phyloP scores from a whole-genome alignment of 805 yeast species.

The Debaryomyces tyrocola region DNA sequence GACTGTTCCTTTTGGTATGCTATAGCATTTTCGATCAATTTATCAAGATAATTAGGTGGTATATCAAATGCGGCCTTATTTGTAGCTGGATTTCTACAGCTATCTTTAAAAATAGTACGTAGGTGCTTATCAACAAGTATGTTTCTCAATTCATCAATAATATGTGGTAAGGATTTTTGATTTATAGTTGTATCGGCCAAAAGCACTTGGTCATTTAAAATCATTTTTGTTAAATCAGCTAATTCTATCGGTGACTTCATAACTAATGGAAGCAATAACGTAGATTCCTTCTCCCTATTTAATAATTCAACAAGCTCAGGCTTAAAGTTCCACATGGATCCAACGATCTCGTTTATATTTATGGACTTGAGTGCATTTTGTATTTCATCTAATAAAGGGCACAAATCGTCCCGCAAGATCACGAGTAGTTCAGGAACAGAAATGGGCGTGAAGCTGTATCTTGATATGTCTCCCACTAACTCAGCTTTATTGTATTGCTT shows the following conservation, averaged over 20 bases:
- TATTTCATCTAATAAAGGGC: constrained; percentile 27
- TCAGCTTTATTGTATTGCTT: constrained; percentile 1
- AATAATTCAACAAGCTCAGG: constrained; percentile 8
- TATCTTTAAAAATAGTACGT: constrained; percentile 2
- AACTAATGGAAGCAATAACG: constrained; percentile 17
- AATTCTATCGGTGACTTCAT: constrained; percentile 16
- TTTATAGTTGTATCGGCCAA: constrained; percentile 6
- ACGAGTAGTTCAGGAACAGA: constrained; percentile 12
- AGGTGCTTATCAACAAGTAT: constrained; percentile 3
- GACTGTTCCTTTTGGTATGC: constrained; percentile 22
- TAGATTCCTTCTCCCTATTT: constrained; percentile 26
- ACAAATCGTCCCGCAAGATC: constrained; percentile 23
- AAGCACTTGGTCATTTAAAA: constrained; percentile 9
- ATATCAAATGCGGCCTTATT: constrained; percentile 8
- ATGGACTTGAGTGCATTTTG: not conserved
- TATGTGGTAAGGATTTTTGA: not conserved
- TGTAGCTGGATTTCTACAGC: not conserved
- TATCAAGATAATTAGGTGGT: constrained; percentile 22
- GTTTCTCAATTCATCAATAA: constrained; percentile 1
- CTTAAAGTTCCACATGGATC: not conserved
- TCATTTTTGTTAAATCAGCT: constrained; percentile 7
- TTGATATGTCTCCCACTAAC: constrained; percentile 5
- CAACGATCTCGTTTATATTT: not conserved
- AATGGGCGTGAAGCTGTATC: not conserved
- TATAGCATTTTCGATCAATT: constrained; percentile 21